Evolutionary conservation across 2,329 filamentous ascomycete genomes (phyloP), one percentile per base, ranked within the genome.

Genomic region (Akanthomyces uredinophilus): DNA sequence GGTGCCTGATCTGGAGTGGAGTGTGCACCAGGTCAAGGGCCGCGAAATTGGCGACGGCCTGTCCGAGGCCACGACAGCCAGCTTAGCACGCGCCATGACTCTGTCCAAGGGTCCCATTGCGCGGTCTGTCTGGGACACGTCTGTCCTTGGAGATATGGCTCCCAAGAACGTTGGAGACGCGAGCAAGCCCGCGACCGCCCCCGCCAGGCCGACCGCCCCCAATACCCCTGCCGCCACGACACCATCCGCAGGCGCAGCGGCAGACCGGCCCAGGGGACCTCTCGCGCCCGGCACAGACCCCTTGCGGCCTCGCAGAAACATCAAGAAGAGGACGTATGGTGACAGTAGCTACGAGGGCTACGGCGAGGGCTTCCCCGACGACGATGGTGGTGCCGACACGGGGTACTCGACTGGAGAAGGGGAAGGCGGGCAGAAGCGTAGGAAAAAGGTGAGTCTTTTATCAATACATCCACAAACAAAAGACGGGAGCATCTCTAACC

Each of bases 271-370:
- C 60, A 80, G 80, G 71, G 70, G 68, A 35, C 74, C 70, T 39
- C 75, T 75, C 46, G 64, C 73, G 24, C 68, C 74, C 32, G 74
- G 71, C n/a, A 73, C 79, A 37, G 81, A 84, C 61, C 74, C 76
- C 13, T 73, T 78, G 44, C 80, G 89, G 60, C 85, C 88, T 39
- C 86, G 87, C 67, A 82, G 90, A 53, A 78, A 81, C 61, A 81
- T 84, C 65, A 91, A 89, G 78, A 92, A 92, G 79, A 83, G 90
- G 53, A 84, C 87, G 65, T 93, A 92, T 70, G 86, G 87, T 44
- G 90, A 93, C 66, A 83, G 81, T 68, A 90, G 87, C 68, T 93
- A 84, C 70, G 86, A 89, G 68, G 89, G 90, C 47, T 92, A 92
- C 69, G 83, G 85, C 50, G 88, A 92, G 67, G 87, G 87, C 39